phyloP scores from a whole-genome alignment of 169 alveolate species.

The Plasmodium relictum region DNA sequence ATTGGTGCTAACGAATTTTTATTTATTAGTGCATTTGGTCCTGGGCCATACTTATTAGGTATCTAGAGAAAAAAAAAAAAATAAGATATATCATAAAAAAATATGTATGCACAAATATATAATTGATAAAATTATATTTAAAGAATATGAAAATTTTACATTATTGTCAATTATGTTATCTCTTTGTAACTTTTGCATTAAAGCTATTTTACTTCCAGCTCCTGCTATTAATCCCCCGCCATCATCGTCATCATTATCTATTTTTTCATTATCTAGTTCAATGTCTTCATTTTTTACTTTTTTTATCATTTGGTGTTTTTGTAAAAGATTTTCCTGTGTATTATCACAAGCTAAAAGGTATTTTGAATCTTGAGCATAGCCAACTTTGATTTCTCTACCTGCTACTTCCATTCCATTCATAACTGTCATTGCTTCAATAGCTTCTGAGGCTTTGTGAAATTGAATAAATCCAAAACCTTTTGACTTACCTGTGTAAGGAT shows the following conservation, averaged over 20 bases:
- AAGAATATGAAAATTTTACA: slow-evolving; percentile 3
- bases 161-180: slow-evolving; percentile 24
- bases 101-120: background rate
- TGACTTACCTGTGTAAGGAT: slow-evolving; percentile 91
- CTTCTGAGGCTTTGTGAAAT: slow-evolving; percentile 94
- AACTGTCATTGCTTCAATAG: slow-evolving; percentile 95
- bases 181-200: slow-evolving; percentile 88
- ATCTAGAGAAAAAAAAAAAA: slow-evolving; percentile 20
- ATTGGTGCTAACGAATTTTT: background rate
- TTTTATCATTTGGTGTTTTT: slow-evolving; percentile 17
- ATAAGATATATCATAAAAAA: background rate
- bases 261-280: slow-evolving; percentile 85
- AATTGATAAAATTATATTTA: background rate
- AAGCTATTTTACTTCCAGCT: slow-evolving; percentile 85
- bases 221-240: slow-evolving; percentile 88
- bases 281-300: slow-evolving; percentile 71
- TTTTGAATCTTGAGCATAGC: slow-evolving; percentile 84
- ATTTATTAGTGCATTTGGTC: slow-evolving; percentile 13
- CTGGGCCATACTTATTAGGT: slow-evolving; percentile 8
- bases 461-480: slow-evolving; percentile 94
- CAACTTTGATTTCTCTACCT: slow-evolving; percentile 93
- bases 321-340: slow-evolving; percentile 23
- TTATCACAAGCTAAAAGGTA: slow-evolving; percentile 39
- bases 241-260: slow-evolving; percentile 80
- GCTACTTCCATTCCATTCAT: slow-evolving; percentile 96